Base-by-base conservation (phyloP, 257 asterid genomes). In the Gardenia jasminoides region DNA sequence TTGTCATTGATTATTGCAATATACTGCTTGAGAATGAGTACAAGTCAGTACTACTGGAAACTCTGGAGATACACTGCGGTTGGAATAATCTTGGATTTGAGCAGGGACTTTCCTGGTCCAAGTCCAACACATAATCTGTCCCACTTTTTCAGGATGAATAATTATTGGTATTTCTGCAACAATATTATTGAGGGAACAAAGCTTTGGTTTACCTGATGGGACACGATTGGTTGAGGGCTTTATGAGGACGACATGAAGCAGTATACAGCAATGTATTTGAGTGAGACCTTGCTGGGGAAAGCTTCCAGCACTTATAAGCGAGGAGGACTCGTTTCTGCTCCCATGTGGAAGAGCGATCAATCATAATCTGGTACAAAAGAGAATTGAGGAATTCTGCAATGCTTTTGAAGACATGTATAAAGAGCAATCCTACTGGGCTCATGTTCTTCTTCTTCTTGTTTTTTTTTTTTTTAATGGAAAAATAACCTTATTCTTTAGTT, bases 281-380 rank as follows among this genome's bases (percentile, higher is more conserved):
- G 85, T 64, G 94, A 90, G 83, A 87, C n/a, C n/a, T n/a, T n/a
- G 96, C 70, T 95, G 98, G 99, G 93, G 80, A 72, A 88, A 85
- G 61, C 94, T 93, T 73, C 50, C 85, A 20, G 88, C 82, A 70
- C 81, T 88, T 48, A 74, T 94, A 76, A 70, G 80, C 1, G 91
- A 92, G 75, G 97, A 90, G 65, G 96, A 82, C 74, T 83, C 92
- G 76, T 82, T 79, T 84, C 76, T 91, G 82, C 92, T 89, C 83
- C 97, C 94, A 0, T 92, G 94, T 11, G 98, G 96, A 1, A 88
- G 97, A 81, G 97, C 97, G 75, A 78, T 90, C 68, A 91, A 91
- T 72, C 86, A 86, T 7, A 81, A 84, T 43, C 86, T 94, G 73
- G 91, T 84, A 43, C 87, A 82, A 87, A 89, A 78, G 84, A 86